Percentiles rank a stretch among this genome's conserved stretches.
Evolutionary conservation across 352 stramenopile species (phyloP).

Genomic region (Phytophthora foliorum): DNA sequence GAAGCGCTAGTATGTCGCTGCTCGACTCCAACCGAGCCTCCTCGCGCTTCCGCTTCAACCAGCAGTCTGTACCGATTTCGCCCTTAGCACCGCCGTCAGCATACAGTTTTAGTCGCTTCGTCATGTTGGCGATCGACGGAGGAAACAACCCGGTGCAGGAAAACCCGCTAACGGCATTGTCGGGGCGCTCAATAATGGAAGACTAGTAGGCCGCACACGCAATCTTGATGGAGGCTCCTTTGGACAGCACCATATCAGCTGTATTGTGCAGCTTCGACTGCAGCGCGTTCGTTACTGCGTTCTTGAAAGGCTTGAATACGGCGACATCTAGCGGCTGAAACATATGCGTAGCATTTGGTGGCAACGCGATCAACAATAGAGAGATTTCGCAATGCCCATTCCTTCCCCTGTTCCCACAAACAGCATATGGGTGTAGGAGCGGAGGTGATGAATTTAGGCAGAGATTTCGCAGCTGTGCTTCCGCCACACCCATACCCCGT

Average conservation of each 20-base stretch:
- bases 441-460: neutral
- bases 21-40: neutral
- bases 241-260: neutral
- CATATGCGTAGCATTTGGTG: constrained; percentile 11
- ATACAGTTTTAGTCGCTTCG: neutral
- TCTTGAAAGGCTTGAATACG: constrained; percentile 22
- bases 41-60: neutral
- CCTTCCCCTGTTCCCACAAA: neutral
- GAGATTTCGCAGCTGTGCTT: neutral
- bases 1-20: neutral
- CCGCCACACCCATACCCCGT: neutral
- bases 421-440: neutral
- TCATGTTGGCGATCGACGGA: constrained; percentile 8
- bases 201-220: constrained; percentile 5
- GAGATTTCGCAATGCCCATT: neutral
- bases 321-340: constrained; percentile 16
- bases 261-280: neutral
- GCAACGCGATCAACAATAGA: neutral
- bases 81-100: neutral
- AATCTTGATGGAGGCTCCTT: constrained; percentile 10
- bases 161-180: constrained; percentile 21
- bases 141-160: constrained; percentile 7
- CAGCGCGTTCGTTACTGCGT: neutral
- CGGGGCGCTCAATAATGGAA: constrained; percentile 6
- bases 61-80: neutral